Base-by-base conservation (phyloP, 306 rosid genomes). In the Pterocarpus santalinus region DNA sequence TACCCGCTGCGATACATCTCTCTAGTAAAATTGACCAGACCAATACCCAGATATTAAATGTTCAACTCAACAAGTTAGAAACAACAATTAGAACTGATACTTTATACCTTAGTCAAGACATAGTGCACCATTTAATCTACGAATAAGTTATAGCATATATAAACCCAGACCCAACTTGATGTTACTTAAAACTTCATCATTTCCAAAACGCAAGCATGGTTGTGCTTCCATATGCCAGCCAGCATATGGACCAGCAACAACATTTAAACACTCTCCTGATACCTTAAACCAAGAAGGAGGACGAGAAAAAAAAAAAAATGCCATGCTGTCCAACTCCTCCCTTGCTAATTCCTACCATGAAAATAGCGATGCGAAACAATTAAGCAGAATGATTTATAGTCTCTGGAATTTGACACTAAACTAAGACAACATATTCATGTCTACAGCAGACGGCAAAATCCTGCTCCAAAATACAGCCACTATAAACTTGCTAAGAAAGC, bases 331-430 rank as follows among this genome's bases (percentile, higher is more conserved):
- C 9, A 35, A 44, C 13, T 44, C 53, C 41, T 65, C 47, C 43
- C 64, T 34, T 2, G 30, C 47, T 56, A 16, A 32, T 55, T 47
- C 41, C 63, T 57, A 35, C 41, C 10, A 60, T 8, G 3, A 30
- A 70, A 72, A 3, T 72, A 16, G 35, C 72, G 13, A 22, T 1
- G 28, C 28, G 28, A 22, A 22, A 22, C 28, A 22, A 22, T 22
- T 22, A 22, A 22, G 28, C 22, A 39, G 55, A 66, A 65, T 55
- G 61, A 13, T 5, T 38, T 43, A 11, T 43, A 74, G 39, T 80
- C 65, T 64, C 51, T n/a, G 30, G 60, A 72, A 68, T 58, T 75
- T 71, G 7, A 68, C 53, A 46, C 44, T 70, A 56, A 74, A 57
- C 60, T 28, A 7, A 1, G 16, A 43, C 51, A 75, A 36, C 36